Evolutionary conservation across 2,329 filamentous ascomycete genomes (phyloP), one percentile per base, ranked within the genome.

Genomic region (Fusarium udum): DNA sequence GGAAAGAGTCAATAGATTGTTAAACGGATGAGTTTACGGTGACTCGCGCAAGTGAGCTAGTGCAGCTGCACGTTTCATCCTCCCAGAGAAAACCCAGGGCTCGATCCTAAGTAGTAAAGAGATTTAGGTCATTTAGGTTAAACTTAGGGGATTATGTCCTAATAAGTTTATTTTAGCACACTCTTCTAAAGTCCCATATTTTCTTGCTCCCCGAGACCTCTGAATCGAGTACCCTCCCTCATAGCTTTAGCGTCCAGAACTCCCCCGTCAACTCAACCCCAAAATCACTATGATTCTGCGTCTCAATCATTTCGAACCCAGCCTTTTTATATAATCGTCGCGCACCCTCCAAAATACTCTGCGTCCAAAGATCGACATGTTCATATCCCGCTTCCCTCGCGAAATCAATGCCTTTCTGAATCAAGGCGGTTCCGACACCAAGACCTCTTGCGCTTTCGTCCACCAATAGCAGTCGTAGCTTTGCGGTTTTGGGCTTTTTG

Each of bases 341-440:
- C 1, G 64, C 64, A 3, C 64, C 64, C 34, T 52, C 52, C 3
- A 67, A 14, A 2, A 46, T 14, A 3, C 22, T 67, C 11, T 67
- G 64, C 0, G 64, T 67, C 64, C 62, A 67, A 4, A 67, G 63
- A 10, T 52, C 39, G 0, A 67, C 20, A 0, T 31, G 15, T 6
- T 45, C 24, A 14, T 67, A 61, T 1, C 53, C 45, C 1, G 28
- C 53, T 16, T 42, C 28, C 4, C 24, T 67, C 0, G 64, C 53
- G 12, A 67, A 67, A 28, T 67, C 34, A 1, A 67, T 67, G 16
- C 53, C 67, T 32, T 46, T 37, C n/a, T 67, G 53, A 0, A 67
- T 61, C 39, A 67, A 20, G 4, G 39, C 34, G 12, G 64, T 46
- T 2, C 62, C 64, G 0, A 67, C 62, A 2, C 64, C 64, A 3